Evolutionary conservation across 768 basidiomycete species (phyloP).

Genomic region (Tulasnella sp.): DNA sequence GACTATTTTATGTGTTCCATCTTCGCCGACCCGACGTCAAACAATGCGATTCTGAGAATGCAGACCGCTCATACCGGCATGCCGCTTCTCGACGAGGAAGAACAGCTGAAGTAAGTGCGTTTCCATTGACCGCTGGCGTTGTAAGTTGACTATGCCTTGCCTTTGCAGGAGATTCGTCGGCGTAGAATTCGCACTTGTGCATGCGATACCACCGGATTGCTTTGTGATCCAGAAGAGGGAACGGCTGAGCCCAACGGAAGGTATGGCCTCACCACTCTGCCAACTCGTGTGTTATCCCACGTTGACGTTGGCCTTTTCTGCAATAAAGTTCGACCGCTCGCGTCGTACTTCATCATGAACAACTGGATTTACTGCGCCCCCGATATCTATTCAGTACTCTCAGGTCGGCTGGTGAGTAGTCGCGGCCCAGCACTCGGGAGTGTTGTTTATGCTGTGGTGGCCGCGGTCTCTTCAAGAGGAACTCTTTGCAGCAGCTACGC

Average conservation of each 20-base stretch:
- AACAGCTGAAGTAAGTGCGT: conserved; percentile 61
- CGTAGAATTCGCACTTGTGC: conserved; percentile 74
- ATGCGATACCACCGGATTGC: conserved; percentile 63
- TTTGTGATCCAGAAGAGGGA: conserved; percentile 88
- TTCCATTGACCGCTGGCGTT: conserved; percentile 9
- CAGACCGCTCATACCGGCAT: conserved; percentile 83
- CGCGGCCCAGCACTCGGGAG: background rate
- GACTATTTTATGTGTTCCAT: conserved; percentile 85
- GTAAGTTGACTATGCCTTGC: conserved; percentile 9
- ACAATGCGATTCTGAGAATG: conserved; percentile 86
- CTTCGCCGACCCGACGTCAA: conserved; percentile 61
- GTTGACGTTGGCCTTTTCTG: background rate
- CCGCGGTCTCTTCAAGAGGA: conserved; percentile 31
- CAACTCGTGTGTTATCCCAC: background rate
- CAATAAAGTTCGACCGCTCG: conserved; percentile 53
- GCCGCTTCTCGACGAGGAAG: conserved; percentile 45
- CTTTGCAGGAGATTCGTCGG: conserved; percentile 65
- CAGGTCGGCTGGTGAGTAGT: conserved; percentile 59
- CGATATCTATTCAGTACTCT: conserved; percentile 69
- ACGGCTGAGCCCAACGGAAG: conserved; percentile 69
- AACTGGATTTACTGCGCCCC: conserved; percentile 83
- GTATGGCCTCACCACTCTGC: conserved; percentile 31
- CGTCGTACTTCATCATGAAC: conserved; percentile 79
- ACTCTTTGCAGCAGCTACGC: conserved; percentile 35
- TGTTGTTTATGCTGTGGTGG: no score